A percentile compares a stretch with the other conserved stretches of the same genome.
phyloP scores from a whole-genome alignment of 768 basidiomycete genomes.

The Mrakia hoshinonis region DNA sequence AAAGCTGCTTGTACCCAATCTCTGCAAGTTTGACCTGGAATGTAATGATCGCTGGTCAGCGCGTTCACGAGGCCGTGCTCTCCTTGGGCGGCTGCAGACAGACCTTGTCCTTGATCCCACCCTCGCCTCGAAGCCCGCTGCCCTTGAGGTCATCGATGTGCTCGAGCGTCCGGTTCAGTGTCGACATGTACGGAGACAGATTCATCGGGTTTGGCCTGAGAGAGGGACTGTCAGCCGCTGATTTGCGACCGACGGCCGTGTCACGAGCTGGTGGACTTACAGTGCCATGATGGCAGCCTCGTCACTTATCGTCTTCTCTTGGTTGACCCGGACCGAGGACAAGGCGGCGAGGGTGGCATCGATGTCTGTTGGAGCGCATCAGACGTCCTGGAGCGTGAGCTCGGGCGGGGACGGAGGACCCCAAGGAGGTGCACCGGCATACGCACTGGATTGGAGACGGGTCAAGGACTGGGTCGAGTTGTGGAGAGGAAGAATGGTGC shows the following conservation, averaged over 20 bases:
- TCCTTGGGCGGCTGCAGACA: not conserved
- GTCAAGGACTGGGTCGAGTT: conserved; percentile 67
- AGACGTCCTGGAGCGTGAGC: not conserved
- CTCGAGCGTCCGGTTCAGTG: conserved; percentile 5
- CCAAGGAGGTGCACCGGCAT: not conserved
- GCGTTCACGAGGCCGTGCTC: not conserved
- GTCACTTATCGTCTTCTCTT: conserved; percentile 19
- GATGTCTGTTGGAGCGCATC: conserved; percentile 22
- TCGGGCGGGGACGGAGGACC: not conserved
- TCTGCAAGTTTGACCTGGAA: conserved; percentile 16
- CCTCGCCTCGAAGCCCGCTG: conserved; percentile 19
- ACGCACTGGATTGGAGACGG: conserved; percentile 56
- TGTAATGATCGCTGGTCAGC: not conserved
- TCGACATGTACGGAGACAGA: not conserved
- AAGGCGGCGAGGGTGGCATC: conserved; percentile 24
- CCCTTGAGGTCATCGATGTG: conserved; percentile 13
- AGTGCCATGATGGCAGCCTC: conserved; percentile 14
- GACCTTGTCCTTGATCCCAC: conserved; percentile 8
- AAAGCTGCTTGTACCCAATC: conserved; percentile 12
- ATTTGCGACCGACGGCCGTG: not conserved
- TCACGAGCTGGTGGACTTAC: not conserved
- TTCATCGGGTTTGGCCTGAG: conserved; percentile 8
- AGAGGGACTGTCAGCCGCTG: not conserved
- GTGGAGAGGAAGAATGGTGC: conserved; percentile 75
- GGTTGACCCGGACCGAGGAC: conserved; percentile 5